Evolutionary conservation across 75 land plant genomes (phyloP).

Genomic region (Cryptomeria japonica): DNA sequence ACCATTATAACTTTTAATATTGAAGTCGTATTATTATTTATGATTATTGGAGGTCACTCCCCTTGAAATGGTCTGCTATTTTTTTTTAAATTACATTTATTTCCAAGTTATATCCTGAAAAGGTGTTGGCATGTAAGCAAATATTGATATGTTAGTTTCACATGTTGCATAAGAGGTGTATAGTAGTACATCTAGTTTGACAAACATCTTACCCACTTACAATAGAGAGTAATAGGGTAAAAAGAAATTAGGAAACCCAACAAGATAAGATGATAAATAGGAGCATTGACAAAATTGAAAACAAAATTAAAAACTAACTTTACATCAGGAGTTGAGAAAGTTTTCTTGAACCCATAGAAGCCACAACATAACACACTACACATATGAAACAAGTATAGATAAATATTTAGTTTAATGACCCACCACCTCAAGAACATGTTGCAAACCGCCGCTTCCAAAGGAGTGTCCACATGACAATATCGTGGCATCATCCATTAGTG

Average conservation of each 20-base stretch:
- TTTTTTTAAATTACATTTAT: too few species aligned
- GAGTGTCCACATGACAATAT: slow-evolving; percentile 90
- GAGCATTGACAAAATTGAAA: background rate
- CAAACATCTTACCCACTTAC: background rate
- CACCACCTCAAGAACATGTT: slow-evolving; percentile 59
- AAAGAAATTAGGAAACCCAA: background rate
- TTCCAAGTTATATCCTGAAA: too few species aligned
- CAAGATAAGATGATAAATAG: background rate
- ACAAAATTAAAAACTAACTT: background rate
- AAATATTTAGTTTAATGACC: background rate
- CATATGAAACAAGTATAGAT: background rate
- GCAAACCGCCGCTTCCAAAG: slow-evolving; percentile 70
- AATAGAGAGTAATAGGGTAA: background rate
- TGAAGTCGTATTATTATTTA: too few species aligned
- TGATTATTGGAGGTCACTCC: too few species aligned
- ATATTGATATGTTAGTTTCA: too few species aligned
- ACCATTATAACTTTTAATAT: too few species aligned
- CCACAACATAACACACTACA: background rate
- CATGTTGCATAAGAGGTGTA: too few species aligned
- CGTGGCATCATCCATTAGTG: slow-evolving; percentile 92
- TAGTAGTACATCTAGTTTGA: too few species aligned
- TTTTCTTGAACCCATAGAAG: background rate
- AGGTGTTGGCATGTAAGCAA: too few species aligned
- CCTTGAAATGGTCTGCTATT: too few species aligned
- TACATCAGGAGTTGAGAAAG: background rate